Evolutionary conservation across 306 rosid species (phyloP), one percentile per base, ranked within the genome.

Genomic region (Cucurbita pepo): DNA sequence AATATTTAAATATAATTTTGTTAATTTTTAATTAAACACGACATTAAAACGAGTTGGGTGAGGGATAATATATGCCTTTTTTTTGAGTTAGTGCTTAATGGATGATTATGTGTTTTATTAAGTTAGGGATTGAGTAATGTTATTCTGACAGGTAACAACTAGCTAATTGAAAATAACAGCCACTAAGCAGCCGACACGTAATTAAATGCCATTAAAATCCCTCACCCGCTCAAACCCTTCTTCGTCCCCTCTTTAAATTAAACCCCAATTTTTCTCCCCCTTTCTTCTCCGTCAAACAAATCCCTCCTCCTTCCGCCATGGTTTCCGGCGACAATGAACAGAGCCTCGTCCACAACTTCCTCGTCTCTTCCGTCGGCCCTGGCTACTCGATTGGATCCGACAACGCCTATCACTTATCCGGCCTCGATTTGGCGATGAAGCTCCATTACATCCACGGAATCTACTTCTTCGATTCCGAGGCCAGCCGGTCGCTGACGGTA

Each of bases 401-500:
- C 5, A 50, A 53, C 43, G 77, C 79, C 65, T 88, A 86, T 51
- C 11, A 64, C 53, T 89, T 77, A 0, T 21, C 67, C 3, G 82
- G 84, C 11, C 13, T 88, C 22, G 96, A 93, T 83, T 71, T 93
- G 79, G 96, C 96, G 82, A 84, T 88, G 93, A 93, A 90, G 76
- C 88, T 93, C 13, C 98, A 93, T 81, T 90, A 93, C 76, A 82
- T 90, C 0, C 84, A 72, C 65, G 87, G 74, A 0, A 77, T 93
- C 15, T 90, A 90, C 78, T 86, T 88, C 19, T 88, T 88, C 57
- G 67, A 57, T 25, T 57, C 63, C 10, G 38, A 57, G 41, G 63
- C 63, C n/a, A 57, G 63, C 7, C 16, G 6, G 10, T 5, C 5
- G 41, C 16, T 93, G 12, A 81, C 78, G 47, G n/a, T 45, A 1